Percentiles rank a stretch among this genome's conserved stretches.
phyloP scores from a whole-genome alignment of 2,329 filamentous ascomycete species.

The Dactylella cylindrospora region DNA sequence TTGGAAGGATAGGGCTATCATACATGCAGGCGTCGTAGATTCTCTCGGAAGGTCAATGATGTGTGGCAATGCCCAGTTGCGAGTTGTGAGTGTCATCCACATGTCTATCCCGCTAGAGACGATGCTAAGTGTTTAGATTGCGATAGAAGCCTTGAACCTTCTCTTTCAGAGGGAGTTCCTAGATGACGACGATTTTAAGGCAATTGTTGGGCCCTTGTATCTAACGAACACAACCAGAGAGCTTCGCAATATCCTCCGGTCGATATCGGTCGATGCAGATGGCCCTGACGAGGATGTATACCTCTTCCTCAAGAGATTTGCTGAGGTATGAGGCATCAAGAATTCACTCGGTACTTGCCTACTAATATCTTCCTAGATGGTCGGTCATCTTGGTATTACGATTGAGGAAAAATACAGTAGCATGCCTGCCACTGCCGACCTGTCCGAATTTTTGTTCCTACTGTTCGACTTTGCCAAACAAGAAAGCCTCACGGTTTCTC shows the following conservation, averaged over 20 bases:
- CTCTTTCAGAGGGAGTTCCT: slow-evolving; percentile 76
- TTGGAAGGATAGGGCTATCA: slow-evolving; percentile 60
- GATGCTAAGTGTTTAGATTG: slow-evolving; percentile 59
- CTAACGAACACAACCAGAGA: slow-evolving; percentile 69
- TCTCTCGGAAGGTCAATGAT: slow-evolving; percentile 72
- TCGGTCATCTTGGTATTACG: slow-evolving; percentile 81
- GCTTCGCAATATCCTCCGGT: slow-evolving; percentile 72
- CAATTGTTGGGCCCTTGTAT: slow-evolving; percentile 78
- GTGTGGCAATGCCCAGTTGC: slow-evolving; percentile 68
- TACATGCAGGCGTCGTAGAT: slow-evolving; percentile 68
- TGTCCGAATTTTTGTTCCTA: slow-evolving; percentile 75
- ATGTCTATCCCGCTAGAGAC: neutral
- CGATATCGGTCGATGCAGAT: slow-evolving; percentile 75
- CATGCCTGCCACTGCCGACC: slow-evolving; percentile 66
- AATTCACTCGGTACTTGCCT: slow-evolving; percentile 5
- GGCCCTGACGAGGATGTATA: slow-evolving; percentile 92
- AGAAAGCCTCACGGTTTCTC: slow-evolving; percentile 87
- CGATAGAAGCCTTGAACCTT: slow-evolving; percentile 79
- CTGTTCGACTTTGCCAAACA: slow-evolving; percentile 77
- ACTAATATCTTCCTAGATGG: slow-evolving; percentile 60
- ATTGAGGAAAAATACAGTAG: slow-evolving; percentile 73
- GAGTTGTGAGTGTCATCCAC: slow-evolving; percentile 62
- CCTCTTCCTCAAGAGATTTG: slow-evolving; percentile 86
- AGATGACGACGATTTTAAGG: slow-evolving; percentile 73
- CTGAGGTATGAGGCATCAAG: slow-evolving; percentile 66